A percentile compares a stretch with the other conserved stretches of the same genome.
These are phyloP conservation scores for Suillus hirtellus DNA, from an alignment of 768 basidiomycete species.

Conservation along the genomic window DNA sequence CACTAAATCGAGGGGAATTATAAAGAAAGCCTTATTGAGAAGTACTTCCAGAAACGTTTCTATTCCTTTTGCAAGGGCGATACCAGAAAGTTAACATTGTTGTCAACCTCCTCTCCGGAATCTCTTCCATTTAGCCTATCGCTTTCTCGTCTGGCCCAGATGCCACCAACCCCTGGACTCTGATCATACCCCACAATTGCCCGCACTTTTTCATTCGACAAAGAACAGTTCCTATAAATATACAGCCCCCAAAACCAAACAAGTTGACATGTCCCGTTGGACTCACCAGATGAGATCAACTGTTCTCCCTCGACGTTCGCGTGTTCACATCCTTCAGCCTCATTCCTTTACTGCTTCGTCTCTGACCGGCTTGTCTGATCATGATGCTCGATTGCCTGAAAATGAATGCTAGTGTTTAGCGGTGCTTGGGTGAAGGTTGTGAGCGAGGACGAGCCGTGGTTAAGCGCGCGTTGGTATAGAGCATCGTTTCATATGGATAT, in stretches of 20 bases:
- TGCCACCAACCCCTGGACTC: not conserved
- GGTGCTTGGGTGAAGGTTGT: conserved; percentile 47
- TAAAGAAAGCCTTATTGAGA: conserved; percentile 34
- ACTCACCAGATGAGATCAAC: conserved; percentile 8
- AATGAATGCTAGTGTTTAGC: conserved; percentile 36
- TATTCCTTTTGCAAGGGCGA: conserved; percentile 28
- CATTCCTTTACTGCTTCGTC: not conserved
- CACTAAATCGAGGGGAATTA: conserved; percentile 32
- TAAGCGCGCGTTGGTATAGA: conserved; percentile 40
- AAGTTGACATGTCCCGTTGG: conserved; percentile 14
- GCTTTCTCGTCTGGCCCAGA: not conserved
- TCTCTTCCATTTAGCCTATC: conserved; percentile 19
- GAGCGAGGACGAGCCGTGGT: conserved; percentile 56
- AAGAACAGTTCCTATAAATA: conserved; percentile 4
- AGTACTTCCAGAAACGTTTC: conserved; percentile 33
- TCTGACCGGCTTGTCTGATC: conserved; percentile 5
- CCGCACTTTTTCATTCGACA: conserved; percentile 49
- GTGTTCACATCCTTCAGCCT: conserved; percentile 18
- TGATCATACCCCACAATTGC: conserved; percentile 46
- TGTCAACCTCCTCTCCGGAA: conserved; percentile 43
- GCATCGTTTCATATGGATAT: conserved; percentile 6
- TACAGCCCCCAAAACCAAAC: conserved; percentile 10
- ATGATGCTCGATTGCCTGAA: conserved; percentile 39
- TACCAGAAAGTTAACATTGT: conserved; percentile 34
- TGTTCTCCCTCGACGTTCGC: conserved; percentile 29